These are phyloP conservation scores for Aureobasidium lini DNA, from an alignment of 2,329 filamentous ascomycete genomes.

Conservation along the genomic window DNA sequence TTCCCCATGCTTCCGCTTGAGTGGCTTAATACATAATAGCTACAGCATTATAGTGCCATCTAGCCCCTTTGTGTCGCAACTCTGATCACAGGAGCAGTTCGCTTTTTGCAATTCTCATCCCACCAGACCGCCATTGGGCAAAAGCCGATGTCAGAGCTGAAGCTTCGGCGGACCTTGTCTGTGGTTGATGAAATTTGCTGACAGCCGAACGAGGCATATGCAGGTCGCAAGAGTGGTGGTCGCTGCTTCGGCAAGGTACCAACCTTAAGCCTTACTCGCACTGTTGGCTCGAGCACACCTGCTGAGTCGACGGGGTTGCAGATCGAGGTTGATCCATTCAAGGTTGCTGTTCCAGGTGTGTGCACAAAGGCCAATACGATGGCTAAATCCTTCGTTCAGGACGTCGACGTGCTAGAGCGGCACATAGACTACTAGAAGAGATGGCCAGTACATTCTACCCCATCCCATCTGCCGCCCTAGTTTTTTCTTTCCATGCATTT, in stretches of 20 bases:
- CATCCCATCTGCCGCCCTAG: not conserved
- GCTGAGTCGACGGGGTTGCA: slow-evolving; percentile 1
- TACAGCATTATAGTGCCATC: not conserved
- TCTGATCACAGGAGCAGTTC: not conserved
- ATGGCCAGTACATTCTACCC: not conserved
- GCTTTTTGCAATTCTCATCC: not conserved
- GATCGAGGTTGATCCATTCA: not conserved
- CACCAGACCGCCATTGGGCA: not conserved
- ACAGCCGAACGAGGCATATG: not conserved
- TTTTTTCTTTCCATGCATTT: not conserved
- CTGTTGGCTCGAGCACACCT: not conserved
- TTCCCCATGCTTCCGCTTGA: not conserved
- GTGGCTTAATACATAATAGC: not conserved
- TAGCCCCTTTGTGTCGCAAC: not conserved
- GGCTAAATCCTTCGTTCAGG: not conserved
- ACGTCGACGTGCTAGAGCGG: not conserved
- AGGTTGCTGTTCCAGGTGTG: not conserved
- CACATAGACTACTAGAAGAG: not conserved
- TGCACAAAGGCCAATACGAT: not conserved
- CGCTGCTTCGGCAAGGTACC: slow-evolving; percentile 6
- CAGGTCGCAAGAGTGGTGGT: not conserved
- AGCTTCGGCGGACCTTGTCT: not conserved
- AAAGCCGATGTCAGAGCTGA: not conserved
- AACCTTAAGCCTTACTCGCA: not conserved
- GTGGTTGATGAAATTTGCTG: not conserved